phyloP scores from a whole-genome alignment of 495 filamentous ascomycete species.

The Penicillium coffeae region DNA sequence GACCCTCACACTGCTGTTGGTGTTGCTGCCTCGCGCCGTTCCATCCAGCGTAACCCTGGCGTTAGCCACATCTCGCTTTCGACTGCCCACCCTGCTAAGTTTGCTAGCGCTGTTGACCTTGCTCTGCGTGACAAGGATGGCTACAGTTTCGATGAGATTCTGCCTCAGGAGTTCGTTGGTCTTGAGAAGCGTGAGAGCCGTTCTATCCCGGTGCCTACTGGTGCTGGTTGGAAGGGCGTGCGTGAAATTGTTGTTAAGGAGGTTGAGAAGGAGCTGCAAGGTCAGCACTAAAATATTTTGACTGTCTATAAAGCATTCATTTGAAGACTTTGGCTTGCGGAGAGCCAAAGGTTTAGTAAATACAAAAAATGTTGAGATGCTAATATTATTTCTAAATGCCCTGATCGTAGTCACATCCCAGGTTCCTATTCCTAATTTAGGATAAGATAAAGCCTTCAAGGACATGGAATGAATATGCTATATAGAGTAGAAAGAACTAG shows the following conservation, averaged over 20 bases:
- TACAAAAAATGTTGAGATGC: background rate
- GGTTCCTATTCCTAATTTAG: too few species aligned
- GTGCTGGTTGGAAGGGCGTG: constrained; percentile 35
- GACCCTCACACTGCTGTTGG: constrained; percentile 92
- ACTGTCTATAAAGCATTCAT: background rate
- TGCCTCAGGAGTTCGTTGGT: constrained; percentile 75
- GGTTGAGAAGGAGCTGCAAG: constrained; percentile 36
- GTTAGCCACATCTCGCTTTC: constrained; percentile 62
- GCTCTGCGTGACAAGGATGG: constrained; percentile 62
- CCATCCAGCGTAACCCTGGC: constrained; percentile 49
- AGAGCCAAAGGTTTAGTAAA: background rate
- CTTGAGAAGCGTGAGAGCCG: constrained; percentile 57
- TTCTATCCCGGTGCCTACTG: constrained; percentile 26
- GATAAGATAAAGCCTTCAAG: too few species aligned
- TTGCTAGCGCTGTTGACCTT: constrained; percentile 70
- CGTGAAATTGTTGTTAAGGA: constrained; percentile 37
- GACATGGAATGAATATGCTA: too few species aligned
- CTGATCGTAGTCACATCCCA: too few species aligned
- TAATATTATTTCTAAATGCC: background rate
- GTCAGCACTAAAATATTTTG: constrained; percentile 9
- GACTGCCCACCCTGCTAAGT: constrained; percentile 94
- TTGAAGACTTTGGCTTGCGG: background rate
- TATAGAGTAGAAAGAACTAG: too few species aligned
- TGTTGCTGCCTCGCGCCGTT: constrained; percentile 65
- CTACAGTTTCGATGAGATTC: constrained; percentile 70